phyloP scores from a whole-genome alignment of 441 rosid species.

The Syzygium syzygioides region DNA sequence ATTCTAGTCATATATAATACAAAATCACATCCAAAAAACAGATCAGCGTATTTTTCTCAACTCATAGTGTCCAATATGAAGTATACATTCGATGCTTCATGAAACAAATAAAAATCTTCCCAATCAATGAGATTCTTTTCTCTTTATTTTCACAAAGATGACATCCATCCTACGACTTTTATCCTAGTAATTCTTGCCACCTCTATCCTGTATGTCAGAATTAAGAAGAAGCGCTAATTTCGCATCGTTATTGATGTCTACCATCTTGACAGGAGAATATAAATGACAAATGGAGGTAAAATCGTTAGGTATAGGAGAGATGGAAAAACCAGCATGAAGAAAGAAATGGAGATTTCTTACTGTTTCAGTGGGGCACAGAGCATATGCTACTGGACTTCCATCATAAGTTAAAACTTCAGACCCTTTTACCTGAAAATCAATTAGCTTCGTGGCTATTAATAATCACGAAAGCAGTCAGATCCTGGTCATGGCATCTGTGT shows the following conservation, averaged over 20 bases:
- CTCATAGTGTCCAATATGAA: background rate
- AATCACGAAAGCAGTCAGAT: background rate
- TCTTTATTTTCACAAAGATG: background rate
- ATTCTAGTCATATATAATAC: background rate
- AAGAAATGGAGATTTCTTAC: constrained; percentile 27
- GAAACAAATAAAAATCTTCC: background rate
- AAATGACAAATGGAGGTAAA: background rate
- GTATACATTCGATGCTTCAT: background rate
- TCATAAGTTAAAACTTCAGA: constrained; percentile 66
- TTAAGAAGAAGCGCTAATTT: background rate
- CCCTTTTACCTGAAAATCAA: constrained; percentile 64
- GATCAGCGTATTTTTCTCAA: background rate
- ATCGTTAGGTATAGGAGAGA: background rate
- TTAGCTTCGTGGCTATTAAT: background rate
- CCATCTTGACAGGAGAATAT: background rate
- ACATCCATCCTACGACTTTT: background rate
- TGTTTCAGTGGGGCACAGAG: constrained; percentile 68
- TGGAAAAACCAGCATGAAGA: constrained; percentile 2
- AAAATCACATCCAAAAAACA: background rate
- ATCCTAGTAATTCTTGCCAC: background rate
- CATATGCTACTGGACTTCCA: constrained; percentile 77
- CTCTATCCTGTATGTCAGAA: background rate
- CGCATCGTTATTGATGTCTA: background rate
- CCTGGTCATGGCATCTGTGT: background rate
- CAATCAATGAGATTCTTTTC: background rate